Percentiles rank a stretch among this genome's conserved stretches.
These are phyloP conservation scores for Spinacia oleracea DNA, from an alignment of 179 eudicot species.

Conservation along the genomic window DNA sequence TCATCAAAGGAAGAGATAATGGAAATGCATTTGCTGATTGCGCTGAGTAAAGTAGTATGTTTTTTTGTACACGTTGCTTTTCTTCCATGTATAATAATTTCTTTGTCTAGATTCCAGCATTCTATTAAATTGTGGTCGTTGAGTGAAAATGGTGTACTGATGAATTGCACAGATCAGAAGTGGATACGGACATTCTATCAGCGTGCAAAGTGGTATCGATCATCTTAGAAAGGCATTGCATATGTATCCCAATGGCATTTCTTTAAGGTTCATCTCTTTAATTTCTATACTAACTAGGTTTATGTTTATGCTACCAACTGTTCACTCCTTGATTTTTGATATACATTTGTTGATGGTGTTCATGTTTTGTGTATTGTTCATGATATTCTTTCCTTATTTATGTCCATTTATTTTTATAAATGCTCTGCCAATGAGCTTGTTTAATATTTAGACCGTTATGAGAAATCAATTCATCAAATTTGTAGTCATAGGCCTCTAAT, in stretches of 20 bases:
- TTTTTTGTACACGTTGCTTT: constrained; percentile 6
- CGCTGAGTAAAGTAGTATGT: constrained; percentile 78
- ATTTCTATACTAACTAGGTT: background rate
- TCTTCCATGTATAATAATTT: background rate
- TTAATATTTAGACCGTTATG: background rate
- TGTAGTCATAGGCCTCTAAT: background rate
- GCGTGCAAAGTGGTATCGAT: constrained; percentile 58
- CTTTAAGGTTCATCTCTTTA: constrained; percentile 55
- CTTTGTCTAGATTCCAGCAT: background rate
- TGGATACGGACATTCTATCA: constrained; percentile 49
- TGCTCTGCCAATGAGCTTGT: background rate
- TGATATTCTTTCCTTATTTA: background rate
- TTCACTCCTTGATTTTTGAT: background rate
- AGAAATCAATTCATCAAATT: background rate
- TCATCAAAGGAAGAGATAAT: constrained; percentile 55
- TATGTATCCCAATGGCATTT: constrained; percentile 66
- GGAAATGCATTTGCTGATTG: constrained; percentile 73
- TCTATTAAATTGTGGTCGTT: constrained; percentile 12
- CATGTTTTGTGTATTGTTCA: too few relatives aligned
- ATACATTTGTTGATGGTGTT: too few relatives aligned
- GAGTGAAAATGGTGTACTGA: background rate
- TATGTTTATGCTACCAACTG: background rate
- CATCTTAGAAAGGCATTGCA: constrained; percentile 83
- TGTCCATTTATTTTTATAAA: background rate
- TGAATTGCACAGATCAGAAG: constrained; percentile 56